These are phyloP conservation scores for Ambrosia hybrid DNA, from an alignment of 140 eudicot genomes.

Conservation along the genomic window DNA sequence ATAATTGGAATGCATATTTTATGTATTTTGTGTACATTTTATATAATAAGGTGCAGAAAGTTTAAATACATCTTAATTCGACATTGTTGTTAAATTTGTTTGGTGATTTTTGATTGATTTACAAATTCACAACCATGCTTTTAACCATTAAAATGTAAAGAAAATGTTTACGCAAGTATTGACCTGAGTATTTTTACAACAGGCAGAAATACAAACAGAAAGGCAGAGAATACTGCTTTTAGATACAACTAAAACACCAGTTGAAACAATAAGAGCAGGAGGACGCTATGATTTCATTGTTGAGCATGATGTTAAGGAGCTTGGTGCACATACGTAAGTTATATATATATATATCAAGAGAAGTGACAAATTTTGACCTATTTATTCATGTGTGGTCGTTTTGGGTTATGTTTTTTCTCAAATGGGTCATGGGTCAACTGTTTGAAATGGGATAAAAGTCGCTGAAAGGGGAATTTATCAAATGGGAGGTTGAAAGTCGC, in stretches of 20 bases:
- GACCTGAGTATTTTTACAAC: slow-evolving; percentile 25
- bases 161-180: slow-evolving; percentile 22
- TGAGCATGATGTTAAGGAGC: slow-evolving; percentile 97
- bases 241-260: slow-evolving; percentile 91
- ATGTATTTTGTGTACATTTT: background rate
- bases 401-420: background rate
- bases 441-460: slow-evolving; percentile 9
- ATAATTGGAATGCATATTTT: background rate
- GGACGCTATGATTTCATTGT: slow-evolving; percentile 98
- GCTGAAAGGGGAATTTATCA: background rate
- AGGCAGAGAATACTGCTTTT: slow-evolving; percentile 84
- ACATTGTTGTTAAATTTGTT: background rate
- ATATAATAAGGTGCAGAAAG: background rate
- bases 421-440: background rate
- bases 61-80: background rate
- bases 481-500: background rate
- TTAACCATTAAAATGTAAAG: slow-evolving; percentile 12
- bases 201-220: slow-evolving; percentile 99
- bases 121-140: background rate
- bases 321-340: slow-evolving; percentile 98
- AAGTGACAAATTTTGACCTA: background rate
- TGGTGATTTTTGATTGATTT: slow-evolving; percentile 15
- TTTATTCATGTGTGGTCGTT: background rate
- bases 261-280: slow-evolving; percentile 95
- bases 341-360: background rate